Evolutionary conservation across 805 yeast species (phyloP), one percentile per base, ranked within the genome.

Genomic region (Zygoascus bituminiphila): DNA sequence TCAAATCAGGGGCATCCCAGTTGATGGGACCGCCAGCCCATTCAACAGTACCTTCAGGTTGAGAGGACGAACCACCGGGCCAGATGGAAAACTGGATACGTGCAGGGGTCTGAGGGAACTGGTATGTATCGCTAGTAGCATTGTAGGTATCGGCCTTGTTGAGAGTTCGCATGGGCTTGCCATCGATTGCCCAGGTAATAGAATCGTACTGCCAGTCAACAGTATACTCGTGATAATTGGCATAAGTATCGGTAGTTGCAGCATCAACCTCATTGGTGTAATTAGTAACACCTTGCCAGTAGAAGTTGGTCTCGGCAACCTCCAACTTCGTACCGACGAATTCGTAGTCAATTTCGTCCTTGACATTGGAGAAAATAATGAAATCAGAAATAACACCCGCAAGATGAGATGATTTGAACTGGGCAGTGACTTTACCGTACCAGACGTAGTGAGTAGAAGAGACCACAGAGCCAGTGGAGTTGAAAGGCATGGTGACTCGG

Each of bases 81-180:
- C 80, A 76, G 46, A 72, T 49, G 23, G 79, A 77, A 46, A 74
- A 68, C 68, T 87, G 93, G 47, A 89, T 68, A 61, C 91, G 77
- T n/a, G 87, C 82, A 45, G 98, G 98, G 23, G 89, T 72, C 70
- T 89, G 96, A 42, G 98, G 98, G 67, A 76, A 89, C 17, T 88
- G 89, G 60, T 78, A 88, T 12, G 62, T 59, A 4, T 77, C 67
- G 6, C 77, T 48, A n/a, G 96, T 84, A 49, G 64, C 55, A 36
- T 81, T 72, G 35, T 74, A 54, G 12, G 96, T 85, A 41, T 66
- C 72, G 20, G 57, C 50, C 62, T 70, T 83, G 40, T 72, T 63
- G 58, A 88, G 71, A 2, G 85, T 78, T 70, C 96, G 82, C 19
- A 79, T 78, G 21, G 64, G 62, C 15, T 69, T 66, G 35, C 88